These are phyloP conservation scores for Ascochyta viciae-villosae DNA, from an alignment of 2,329 filamentous ascomycete genomes.

Conservation along the genomic window DNA sequence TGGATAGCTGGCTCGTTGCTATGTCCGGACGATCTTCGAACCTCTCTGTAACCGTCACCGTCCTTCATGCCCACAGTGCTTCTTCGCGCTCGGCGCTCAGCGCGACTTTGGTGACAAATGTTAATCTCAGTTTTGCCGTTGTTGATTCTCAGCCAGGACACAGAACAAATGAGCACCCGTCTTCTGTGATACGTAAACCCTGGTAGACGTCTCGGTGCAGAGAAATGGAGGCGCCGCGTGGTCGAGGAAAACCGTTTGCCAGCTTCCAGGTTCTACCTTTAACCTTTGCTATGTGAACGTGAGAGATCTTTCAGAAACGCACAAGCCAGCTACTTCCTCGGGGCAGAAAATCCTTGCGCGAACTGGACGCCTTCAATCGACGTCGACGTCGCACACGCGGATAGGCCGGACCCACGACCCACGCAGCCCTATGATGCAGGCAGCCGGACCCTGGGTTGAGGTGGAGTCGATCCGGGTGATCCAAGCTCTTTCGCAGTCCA, in stretches of 20 bases:
- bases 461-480: slow-evolving; percentile 2
- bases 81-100: background rate
- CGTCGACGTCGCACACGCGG: slow-evolving; percentile 7
- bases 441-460: slow-evolving; percentile 10
- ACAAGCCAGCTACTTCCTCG: background rate
- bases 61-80: slow-evolving; percentile 51
- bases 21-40: slow-evolving; percentile 46
- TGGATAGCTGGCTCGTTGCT: slow-evolving; percentile 53
- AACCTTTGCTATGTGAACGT: background rate
- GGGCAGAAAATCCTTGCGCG: background rate
- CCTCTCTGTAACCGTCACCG: slow-evolving; percentile 44
- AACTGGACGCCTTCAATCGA: background rate
- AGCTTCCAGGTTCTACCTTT: background rate
- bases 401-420: slow-evolving; percentile 3
- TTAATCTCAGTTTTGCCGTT: background rate
- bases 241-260: background rate
- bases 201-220: too few relatives aligned
- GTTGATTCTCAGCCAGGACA: background rate
- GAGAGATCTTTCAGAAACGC: slow-evolving; percentile 1
- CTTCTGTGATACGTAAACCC: background rate
- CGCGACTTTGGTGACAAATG: background rate
- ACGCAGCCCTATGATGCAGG: slow-evolving; percentile 7
- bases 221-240: background rate
- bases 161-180: background rate
- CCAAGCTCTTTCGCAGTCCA: slow-evolving; percentile 7